Evolutionary conservation across 2,329 filamentous ascomycete species (phyloP), one percentile per base, ranked within the genome.

Genomic region (Helotiales sp.): DNA sequence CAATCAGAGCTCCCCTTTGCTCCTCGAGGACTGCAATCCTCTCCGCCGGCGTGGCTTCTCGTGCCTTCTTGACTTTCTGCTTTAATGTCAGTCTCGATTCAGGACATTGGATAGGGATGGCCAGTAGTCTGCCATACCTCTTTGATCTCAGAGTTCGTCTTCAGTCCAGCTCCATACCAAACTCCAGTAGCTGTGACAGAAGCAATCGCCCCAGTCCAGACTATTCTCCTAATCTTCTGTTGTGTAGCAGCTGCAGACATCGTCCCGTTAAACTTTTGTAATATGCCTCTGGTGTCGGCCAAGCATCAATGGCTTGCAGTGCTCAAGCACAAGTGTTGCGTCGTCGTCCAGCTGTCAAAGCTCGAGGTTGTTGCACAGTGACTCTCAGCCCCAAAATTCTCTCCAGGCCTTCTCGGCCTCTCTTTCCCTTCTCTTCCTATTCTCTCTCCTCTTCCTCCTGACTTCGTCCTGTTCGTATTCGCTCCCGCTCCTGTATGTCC

Each of bases 91-190:
- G 48, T 44, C 49, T n/a, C 1, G n/a, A 22, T 13, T 44, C 7
- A n/a, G 9, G n/a, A 17, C 36, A 40, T 19, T 7, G n/a, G 12
- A 17, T 15, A 15, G 8, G 22, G 22, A 25, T 25, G 22, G 22
- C 3, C 5, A 12, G 19, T 5, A 44, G 19, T 2, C n/a, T n/a
- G 3, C 8, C 70, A 42, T 72, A 85, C 83, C 75, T 83, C 70
- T 54, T 76, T 75, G 34, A 74, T 70, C 50, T 86, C 79, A 61
- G 78, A 74, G 30, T 77, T 71, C 3, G 76, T 79, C 69, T 85
- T 86, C 59, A 87, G 62, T 6, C 79, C 78, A 19, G 85, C 84
- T 24, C 85, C 85, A 64, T 85, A 86, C 60, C 81, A 76, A 5
- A 82, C 77, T 52, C 84, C 84, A 1, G 77, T 78, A 6, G 80